Evolutionary conservation across 306 rosid genomes (phyloP), one percentile per base, ranked within the genome.

Genomic region (Pterocarpus santalinus): DNA sequence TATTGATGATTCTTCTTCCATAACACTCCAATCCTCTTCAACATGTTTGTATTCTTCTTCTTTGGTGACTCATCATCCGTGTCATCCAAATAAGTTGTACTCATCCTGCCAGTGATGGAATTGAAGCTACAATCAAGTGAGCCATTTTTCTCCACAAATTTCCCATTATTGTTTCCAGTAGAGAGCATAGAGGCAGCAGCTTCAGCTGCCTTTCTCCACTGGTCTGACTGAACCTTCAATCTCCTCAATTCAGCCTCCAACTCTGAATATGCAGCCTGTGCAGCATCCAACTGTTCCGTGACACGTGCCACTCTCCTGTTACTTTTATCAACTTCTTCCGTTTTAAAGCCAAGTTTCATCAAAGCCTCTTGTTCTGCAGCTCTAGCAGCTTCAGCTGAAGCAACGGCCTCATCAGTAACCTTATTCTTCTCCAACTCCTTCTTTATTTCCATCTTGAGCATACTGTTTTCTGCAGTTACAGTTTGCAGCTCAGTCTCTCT

Each of bases 141-240:
- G n/a, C 88, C 78, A 0, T 86, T 86, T 86, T 83, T 86, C 58
- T 86, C 97, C 2, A 86, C 87, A 63, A 79, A 47, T 58, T 94
- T 94, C 16, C 97, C 95, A 41, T 87, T 91, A 84, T 94, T 91
- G 85, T 94, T 89, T 33, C 92, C 97, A 0, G 90, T 47, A 5
- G 97, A 84, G 60, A 95, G 74, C 85, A 95, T 90, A 8, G 97
- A 73, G 15, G 98, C 94, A 3, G 97, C 98, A 13, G 97, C 98
- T 88, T 94, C 97, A 0, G 98, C 98, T 0, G 97, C 98, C 80
- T 92, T 94, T 85, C 97, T 92, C 98, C 98, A 95, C 87, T 95
- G 97, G 1, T 95, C 98, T 7, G 97, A 82, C 77, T 95, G 98
- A 76, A 92, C 97, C 80, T 95, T 95, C 71, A 95, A 55, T 84